A percentile compares a stretch with the other conserved stretches of the same genome.
These are phyloP conservation scores for Bryum argenteum DNA, from an alignment of 225 moss, liverwort and hornwort genomes.

Conservation along the genomic window DNA sequence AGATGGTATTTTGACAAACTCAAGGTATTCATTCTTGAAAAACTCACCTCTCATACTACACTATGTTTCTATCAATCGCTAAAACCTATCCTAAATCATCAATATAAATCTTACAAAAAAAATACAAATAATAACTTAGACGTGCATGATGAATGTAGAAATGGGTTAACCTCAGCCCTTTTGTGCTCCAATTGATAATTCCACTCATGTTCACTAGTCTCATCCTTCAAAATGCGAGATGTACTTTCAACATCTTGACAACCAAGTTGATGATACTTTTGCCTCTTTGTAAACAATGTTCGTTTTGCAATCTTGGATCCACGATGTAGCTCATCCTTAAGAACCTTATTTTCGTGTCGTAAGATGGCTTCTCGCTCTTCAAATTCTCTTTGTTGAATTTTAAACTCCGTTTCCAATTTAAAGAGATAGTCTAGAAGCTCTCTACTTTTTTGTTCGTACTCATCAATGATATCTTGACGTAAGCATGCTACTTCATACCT, in stretches of 20 bases:
- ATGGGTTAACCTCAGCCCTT: conserved; percentile 43
- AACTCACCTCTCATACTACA: too few relatives aligned
- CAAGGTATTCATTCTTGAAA: too few relatives aligned
- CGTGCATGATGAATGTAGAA: conserved; percentile 12
- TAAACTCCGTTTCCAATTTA: conserved; percentile 64
- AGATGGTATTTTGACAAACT: neutral
- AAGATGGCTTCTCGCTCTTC: conserved; percentile 60
- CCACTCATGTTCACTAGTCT: conserved; percentile 35
- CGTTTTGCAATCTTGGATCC: conserved; percentile 33
- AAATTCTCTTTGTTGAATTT: conserved; percentile 51
- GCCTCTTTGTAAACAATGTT: conserved; percentile 32
- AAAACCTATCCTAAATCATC: too few relatives aligned
- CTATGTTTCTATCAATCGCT: too few relatives aligned
- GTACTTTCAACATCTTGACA: conserved; percentile 27
- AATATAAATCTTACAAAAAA: too few relatives aligned
- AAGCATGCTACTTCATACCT: conserved; percentile 69
- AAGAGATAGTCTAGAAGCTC: conserved; percentile 67
- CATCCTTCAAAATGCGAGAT: conserved; percentile 40
- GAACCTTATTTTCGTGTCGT: conserved; percentile 52
- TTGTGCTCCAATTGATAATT: conserved; percentile 48
- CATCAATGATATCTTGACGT: conserved; percentile 69
- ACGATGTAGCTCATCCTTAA: conserved; percentile 47
- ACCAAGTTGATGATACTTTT: conserved; percentile 16
- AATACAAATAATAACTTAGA: too few relatives aligned
- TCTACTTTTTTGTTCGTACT: conserved; percentile 69